Conservation (phyloP, 768 basidiomycete genomes). For the Lentinula aciculospora region DNA sequence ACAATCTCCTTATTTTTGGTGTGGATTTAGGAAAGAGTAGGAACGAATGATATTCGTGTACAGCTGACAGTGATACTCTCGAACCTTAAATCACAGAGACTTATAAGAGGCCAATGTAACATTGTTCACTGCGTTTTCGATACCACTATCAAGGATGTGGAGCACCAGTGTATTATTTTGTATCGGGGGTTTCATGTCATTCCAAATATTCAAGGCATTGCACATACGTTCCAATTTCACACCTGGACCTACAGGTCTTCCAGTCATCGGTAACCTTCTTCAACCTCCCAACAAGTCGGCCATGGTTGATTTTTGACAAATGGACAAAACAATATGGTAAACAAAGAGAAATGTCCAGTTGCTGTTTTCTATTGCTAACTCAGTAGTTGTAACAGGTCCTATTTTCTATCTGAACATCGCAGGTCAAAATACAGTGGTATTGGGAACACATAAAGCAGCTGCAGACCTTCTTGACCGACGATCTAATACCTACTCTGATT, state of each 20-base stretch:
- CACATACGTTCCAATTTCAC: slow-evolving; percentile 14
- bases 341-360: background rate
- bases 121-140: too few species aligned
- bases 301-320: slow-evolving; percentile 24
- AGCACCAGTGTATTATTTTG: background rate
- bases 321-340: slow-evolving; percentile 27
- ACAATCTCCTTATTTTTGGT: too few species aligned
- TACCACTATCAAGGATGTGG: background rate
- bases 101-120: too few species aligned
- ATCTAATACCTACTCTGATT: background rate
- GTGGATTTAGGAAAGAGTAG: too few species aligned
- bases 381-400: background rate
- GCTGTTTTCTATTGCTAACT: too few species aligned
- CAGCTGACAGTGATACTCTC: too few species aligned
- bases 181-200: background rate
- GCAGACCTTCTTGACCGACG: slow-evolving; percentile 1
- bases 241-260: slow-evolving; percentile 32
- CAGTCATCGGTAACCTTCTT: slow-evolving; percentile 30
- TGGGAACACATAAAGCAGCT: slow-evolving; percentile 2
- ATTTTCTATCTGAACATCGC: slow-evolving; percentile 1
- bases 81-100: too few species aligned
- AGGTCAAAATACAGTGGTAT: background rate
- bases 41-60: too few species aligned
- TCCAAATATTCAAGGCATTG: background rate
- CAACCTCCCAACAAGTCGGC: slow-evolving; percentile 19